These are phyloP conservation scores for Betula pendula DNA, from an alignment of 306 rosid species.

Conservation along the genomic window DNA sequence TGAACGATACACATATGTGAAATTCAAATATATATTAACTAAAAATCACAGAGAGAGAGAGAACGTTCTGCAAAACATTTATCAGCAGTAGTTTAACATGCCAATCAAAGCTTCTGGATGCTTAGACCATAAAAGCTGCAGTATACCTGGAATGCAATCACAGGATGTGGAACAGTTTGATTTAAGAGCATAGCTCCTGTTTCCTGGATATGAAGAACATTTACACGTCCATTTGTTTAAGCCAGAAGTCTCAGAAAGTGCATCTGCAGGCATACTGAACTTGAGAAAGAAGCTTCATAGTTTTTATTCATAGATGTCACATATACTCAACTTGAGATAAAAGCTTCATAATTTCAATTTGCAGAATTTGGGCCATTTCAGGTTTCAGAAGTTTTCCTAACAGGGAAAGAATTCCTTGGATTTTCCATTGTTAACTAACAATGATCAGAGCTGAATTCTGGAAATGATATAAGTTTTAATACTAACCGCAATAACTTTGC, in stretches of 20 bases:
- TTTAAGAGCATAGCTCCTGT: conserved; percentile 45
- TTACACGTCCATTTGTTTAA: conserved; percentile 72
- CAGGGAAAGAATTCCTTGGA: background rate
- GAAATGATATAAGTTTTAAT: conserved; percentile 10
- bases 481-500: conserved; percentile 73
- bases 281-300: conserved; percentile 22
- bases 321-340: conserved; percentile 9
- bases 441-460: conserved; percentile 18
- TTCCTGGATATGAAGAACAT: conserved; percentile 57
- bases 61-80: background rate
- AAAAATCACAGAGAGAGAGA: background rate
- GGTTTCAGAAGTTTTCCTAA: background rate
- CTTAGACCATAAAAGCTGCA: conserved; percentile 31
- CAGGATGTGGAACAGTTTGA: conserved; percentile 84
- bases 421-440: background rate
- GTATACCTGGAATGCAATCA: conserved; percentile 76
- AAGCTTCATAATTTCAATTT: background rate
- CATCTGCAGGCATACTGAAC: conserved; percentile 45
- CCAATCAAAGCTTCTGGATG: conserved; percentile 21
- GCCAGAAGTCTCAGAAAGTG: conserved; percentile 43
- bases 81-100: conserved; percentile 2
- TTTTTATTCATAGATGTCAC: conserved; percentile 4
- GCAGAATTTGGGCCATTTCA: background rate
- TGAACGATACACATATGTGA: background rate
- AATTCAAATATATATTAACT: background rate